Evolutionary conservation across 2,329 filamentous ascomycete genomes (phyloP).

Genomic region (Beauveria medogensis): DNA sequence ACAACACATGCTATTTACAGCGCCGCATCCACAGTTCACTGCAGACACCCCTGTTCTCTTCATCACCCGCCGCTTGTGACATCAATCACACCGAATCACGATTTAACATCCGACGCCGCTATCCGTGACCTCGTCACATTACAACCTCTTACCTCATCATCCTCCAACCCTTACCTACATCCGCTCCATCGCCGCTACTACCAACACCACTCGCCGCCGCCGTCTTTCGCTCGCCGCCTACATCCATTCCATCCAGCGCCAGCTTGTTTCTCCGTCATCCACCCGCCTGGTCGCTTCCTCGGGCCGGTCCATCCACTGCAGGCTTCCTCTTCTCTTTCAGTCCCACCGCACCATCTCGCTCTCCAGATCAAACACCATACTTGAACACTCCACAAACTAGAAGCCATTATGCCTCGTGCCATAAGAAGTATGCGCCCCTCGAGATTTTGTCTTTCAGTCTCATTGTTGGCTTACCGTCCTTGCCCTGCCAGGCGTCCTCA

Average conservation of each 20-base stretch:
- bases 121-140: neutral
- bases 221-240: too few relatives aligned
- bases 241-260: neutral
- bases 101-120: neutral
- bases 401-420: neutral
- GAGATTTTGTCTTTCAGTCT: slow-evolving; percentile 33
- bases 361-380: neutral
- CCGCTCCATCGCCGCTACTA: neutral
- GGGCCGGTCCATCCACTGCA: neutral
- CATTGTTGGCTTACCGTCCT: neutral
- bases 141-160: neutral
- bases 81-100: neutral
- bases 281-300: neutral
- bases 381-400: too few relatives aligned
- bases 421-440: slow-evolving; percentile 43
- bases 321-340: neutral
- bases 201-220: neutral
- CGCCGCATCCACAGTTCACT: neutral
- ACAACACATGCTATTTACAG: neutral
- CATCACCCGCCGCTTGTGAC: neutral
- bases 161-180: neutral
- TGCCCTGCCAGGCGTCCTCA: slow-evolving; percentile 51
- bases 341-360: neutral
- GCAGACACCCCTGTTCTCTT: neutral
- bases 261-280: neutral